Conservation (phyloP, 2,329 filamentous ascomycete genomes). For the Aaosphaeria pasadenensis region DNA sequence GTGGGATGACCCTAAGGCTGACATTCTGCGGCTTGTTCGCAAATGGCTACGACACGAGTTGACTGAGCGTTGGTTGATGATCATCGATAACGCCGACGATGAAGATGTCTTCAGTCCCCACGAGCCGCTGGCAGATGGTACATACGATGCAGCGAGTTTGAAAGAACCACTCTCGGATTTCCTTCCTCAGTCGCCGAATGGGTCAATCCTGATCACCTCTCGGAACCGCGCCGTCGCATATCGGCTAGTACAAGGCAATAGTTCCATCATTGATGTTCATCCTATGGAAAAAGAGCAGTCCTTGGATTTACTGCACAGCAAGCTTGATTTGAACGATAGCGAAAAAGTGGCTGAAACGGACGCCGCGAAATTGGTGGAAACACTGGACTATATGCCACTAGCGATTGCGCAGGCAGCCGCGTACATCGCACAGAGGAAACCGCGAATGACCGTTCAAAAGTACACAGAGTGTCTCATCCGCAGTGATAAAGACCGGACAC, state of each 20-base stretch:
- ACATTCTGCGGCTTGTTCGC: slow-evolving; percentile 20
- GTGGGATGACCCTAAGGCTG: slow-evolving; percentile 16
- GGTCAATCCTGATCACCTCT: slow-evolving; percentile 8
- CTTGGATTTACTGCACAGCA: slow-evolving; percentile 3
- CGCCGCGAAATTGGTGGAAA: background rate
- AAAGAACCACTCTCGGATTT: background rate
- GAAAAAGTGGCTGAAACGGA: background rate
- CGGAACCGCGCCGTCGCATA: slow-evolving; percentile 6
- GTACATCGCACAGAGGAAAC: slow-evolving; percentile 18
- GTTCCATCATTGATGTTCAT: slow-evolving; percentile 2
- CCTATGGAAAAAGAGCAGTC: slow-evolving; percentile 8
- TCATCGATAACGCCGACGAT: slow-evolving; percentile 30
- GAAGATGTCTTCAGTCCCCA: slow-evolving; percentile 1
- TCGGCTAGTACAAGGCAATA: slow-evolving; percentile 6
- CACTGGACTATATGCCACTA: slow-evolving; percentile 21
- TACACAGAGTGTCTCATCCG: slow-evolving; percentile 41
- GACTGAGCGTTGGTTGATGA: slow-evolving; percentile 24
- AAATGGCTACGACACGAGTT: slow-evolving; percentile 17
- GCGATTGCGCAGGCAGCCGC: slow-evolving; percentile 31
- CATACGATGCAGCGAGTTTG: background rate
- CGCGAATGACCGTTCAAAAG: slow-evolving; percentile 2
- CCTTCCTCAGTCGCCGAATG: slow-evolving; percentile 2
- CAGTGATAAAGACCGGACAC: slow-evolving; percentile 21
- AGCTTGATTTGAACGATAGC: background rate
- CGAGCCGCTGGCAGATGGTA: background rate